Base-by-base conservation (phyloP, 164 flowering plant genomes). In the Stephania cephalantha region DNA sequence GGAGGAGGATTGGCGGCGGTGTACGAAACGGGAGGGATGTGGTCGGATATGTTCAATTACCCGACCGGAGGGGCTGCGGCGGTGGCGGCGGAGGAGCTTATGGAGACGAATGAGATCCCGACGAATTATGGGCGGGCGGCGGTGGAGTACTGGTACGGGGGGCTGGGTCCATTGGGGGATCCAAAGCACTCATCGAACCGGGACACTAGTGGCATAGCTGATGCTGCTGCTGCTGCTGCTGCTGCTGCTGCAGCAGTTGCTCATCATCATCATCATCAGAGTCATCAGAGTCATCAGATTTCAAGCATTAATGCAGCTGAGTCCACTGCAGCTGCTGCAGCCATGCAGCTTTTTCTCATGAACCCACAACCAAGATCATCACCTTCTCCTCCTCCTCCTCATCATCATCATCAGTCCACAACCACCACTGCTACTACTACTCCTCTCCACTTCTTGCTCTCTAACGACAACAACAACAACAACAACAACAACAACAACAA, bases 271-370 rank as follows among this genome's bases (percentile, higher is more conserved):
- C 42, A 18, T 53, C 61, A 53, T 67, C 83, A 78, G 10, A 82
- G 69, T 76, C 74, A 79, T 50, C 96, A 91, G 86, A 88, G 69
- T 76, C 74, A 79, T 50, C 96, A 91, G 86, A 88, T 90, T 72
- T 79, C 93, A 68, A 81, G 83, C 79, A 85, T 88, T 65, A 88
- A 84, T 86, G 89, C 25, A 25, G 25, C 88, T 6, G 93, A 85
- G 29, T 84, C 90, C 35, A 92, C 94, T 1, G 95, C 83, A 10
- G 96, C 98, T 44, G 94, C 94, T 1, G 95, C 83, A 10, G 96
- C 98, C 93, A 93, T 95, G 99, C 99, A 95, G 76, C 93, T 95
- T 80, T 95, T 90, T 69, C 82, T 91, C 0, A 86, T 87, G 90
- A 95, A 93, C 74, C 97, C 97, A 46, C 90, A 80, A 25, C 85